Base-by-base conservation (phyloP, 495 filamentous ascomycete genomes). In the Paragyromitra xinjiangensis region DNA sequence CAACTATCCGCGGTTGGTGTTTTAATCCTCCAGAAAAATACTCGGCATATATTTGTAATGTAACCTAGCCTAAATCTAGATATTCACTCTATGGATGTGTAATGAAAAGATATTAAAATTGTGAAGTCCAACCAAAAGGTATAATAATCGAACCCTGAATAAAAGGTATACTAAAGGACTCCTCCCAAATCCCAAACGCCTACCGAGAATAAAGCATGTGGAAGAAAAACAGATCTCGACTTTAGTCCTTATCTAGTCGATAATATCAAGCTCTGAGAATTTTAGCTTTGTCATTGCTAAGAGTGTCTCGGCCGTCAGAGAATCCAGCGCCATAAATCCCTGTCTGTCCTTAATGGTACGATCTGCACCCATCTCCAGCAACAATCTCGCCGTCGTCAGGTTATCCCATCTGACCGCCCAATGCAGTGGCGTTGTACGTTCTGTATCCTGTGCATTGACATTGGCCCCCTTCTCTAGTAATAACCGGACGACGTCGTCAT, bases 381-480 rank as follows among this genome's bases (percentile, higher is more conserved):
- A 44, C 51, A 77, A 44, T 51, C 61, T 66, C 6, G 62, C 74
- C 2, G 61, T 77, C 19, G 61, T 39, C 6, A 73, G 50, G 22
- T 77, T 73, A 26, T 65, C 44, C 9, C 4, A 42, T 22, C 29
- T 62, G 19, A 58, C 45, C 11, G 77, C 77, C 66, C 59, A 70
- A 51, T 77, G 77, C 34, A 79, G 65, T n/a, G 77, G 72, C 24
- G 77, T 79, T 22, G 56, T 42, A 26, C 58, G 64, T 7, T 55
- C 73, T 34, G 34, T 58, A 61, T 79, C 71, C 29, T 70, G 61
- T 9, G 39, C 59, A 77, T 79, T 45, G 42, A 79, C 34, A 37
- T 79, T 65, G 39, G 72, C 77, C 9, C 77, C 77, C 59, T 79
- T 79, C 24, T 79, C 77, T 11, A 79, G n/a, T 24, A 79, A 50